Conservation (phyloP, 768 basidiomycete species). For the Trametes cubensis region DNA sequence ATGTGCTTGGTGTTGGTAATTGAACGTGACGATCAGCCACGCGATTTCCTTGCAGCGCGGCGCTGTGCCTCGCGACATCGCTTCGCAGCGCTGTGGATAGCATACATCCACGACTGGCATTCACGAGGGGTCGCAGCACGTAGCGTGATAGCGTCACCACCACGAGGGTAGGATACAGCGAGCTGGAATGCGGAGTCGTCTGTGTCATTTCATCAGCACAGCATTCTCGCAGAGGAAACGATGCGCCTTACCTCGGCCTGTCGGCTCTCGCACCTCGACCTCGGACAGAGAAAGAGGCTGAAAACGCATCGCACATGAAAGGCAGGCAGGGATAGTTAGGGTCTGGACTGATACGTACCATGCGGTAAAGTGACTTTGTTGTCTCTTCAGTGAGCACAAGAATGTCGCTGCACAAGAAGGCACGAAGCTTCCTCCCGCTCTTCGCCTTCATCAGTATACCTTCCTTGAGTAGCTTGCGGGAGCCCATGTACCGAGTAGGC, state of each 20-base stretch:
- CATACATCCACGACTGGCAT: conserved; percentile 54
- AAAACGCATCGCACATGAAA: neutral
- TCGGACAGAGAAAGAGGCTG: conserved; percentile 80
- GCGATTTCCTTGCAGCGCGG: conserved; percentile 31
- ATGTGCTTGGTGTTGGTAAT: too few species aligned
- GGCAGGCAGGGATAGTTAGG: neutral
- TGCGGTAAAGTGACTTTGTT: conserved; percentile 73
- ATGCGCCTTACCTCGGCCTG: conserved; percentile 50
- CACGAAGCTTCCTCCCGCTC: conserved; percentile 76
- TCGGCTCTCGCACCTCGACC: conserved; percentile 56
- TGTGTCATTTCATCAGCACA: conserved; percentile 31
- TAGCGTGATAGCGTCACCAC: conserved; percentile 23
- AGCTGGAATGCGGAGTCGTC: conserved; percentile 65
- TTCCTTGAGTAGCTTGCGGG: conserved; percentile 78
- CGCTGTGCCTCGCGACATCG: conserved; percentile 51
- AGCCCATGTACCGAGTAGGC: conserved; percentile 82
- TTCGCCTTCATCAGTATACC: conserved; percentile 79
- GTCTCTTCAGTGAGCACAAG: conserved; percentile 79
- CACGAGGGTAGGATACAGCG: conserved; percentile 24
- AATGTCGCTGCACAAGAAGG: conserved; percentile 88
- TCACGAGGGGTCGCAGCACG: conserved; percentile 57
- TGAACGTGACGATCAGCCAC: conserved; percentile 1
- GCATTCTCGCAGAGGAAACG: neutral
- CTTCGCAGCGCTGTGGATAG: conserved; percentile 46
- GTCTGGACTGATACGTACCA: conserved; percentile 53